Percentiles rank a stretch among this genome's conserved stretches.
Evolutionary conservation across 352 stramenopile genomes (phyloP).

Genomic region (Phytophthora litchii): DNA sequence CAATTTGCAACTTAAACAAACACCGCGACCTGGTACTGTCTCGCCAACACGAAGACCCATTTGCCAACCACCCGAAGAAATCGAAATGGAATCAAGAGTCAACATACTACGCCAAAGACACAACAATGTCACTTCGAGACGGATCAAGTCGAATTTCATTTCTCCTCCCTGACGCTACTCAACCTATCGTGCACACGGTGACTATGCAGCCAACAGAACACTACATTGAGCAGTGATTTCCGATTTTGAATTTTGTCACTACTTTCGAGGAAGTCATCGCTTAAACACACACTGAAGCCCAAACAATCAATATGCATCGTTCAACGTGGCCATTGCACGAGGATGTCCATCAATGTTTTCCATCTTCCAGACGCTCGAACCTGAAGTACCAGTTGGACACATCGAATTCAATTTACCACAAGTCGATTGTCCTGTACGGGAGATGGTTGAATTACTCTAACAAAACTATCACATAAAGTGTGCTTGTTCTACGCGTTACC

Average conservation of each 20-base stretch:
- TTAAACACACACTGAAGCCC: slow-evolving; percentile 31
- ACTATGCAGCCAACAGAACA: slow-evolving; percentile 18
- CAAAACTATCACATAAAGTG: slow-evolving; percentile 18
- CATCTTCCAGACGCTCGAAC: slow-evolving; percentile 39
- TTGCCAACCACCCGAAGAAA: slow-evolving; percentile 51
- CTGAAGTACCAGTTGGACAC: slow-evolving; percentile 28
- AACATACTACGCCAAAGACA: not conserved
- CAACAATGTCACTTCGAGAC: no score
- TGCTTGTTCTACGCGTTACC: slow-evolving; percentile 34
- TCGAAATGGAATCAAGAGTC: slow-evolving; percentile 6
- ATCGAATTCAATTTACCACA: slow-evolving; percentile 24
- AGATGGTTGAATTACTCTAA: slow-evolving; percentile 20
- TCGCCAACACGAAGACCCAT: slow-evolving; percentile 45
- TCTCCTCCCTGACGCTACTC: not conserved
- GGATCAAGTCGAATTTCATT: slow-evolving; percentile 6
- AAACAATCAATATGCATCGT: slow-evolving; percentile 8
- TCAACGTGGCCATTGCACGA: slow-evolving; percentile 17
- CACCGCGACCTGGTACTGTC: slow-evolving; percentile 47
- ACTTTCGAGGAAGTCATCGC: slow-evolving; percentile 43
- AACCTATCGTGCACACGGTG: slow-evolving; percentile 7
- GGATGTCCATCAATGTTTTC: slow-evolving; percentile 23
- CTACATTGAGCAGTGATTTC: slow-evolving; percentile 19
- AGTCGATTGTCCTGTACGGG: not conserved
- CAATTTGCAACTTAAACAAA: slow-evolving; percentile 69
- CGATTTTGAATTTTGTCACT: slow-evolving; percentile 29